Evolutionary conservation across 305 asterid genomes (phyloP).

Genomic region (Rubia tinctorum): DNA sequence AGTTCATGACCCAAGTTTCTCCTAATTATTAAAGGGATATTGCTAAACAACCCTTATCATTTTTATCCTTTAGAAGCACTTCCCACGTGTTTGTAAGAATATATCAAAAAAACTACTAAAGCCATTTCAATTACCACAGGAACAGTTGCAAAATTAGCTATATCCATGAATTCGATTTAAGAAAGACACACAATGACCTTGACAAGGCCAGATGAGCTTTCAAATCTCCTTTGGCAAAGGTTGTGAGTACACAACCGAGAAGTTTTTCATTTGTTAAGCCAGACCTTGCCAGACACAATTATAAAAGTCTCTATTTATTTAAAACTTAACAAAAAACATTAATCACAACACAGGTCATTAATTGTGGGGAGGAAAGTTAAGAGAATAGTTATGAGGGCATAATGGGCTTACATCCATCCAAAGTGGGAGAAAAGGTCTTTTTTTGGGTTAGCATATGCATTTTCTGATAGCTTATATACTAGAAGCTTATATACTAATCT

Average conservation of each 20-base stretch:
- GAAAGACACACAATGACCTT: background rate
- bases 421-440: background rate
- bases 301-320: background rate
- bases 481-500: no score
- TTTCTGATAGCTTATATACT: no score
- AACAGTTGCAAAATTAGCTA: background rate
- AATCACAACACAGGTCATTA: background rate
- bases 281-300: background rate
- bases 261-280: background rate
- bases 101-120: background rate
- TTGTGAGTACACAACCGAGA: background rate
- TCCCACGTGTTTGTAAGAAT: background rate
- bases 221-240: background rate
- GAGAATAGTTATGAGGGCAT: background rate
- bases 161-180: background rate
- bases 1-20: background rate
- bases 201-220: background rate
- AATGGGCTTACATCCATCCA: conserved; percentile 4
- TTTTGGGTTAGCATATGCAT: background rate
- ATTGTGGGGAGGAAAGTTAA: background rate
- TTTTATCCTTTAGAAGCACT: background rate
- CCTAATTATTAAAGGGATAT: background rate
- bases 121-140: background rate
- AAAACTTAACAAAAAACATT: background rate
- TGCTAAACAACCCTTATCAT: background rate